Conservation (phyloP, 108 stramenopile genomes). For the Mayamaea pseudoterrestris region DNA sequence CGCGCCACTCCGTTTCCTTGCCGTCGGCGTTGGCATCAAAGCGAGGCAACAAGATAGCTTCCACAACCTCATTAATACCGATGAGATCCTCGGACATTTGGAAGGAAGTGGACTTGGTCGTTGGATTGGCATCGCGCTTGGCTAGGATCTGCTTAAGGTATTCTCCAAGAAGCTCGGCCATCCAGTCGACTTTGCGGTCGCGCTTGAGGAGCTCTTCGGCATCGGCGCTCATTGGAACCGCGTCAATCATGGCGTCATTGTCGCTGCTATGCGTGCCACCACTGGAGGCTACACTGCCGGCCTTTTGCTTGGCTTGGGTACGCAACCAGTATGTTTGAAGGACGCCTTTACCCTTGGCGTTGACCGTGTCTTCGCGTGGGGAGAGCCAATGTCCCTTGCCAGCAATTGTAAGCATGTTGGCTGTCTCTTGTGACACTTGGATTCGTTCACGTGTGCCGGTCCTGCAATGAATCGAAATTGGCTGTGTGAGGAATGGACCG, state of each 20-base stretch:
- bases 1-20: neutral
- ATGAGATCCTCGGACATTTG: neutral
- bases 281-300: neutral
- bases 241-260: neutral
- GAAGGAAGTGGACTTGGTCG: neutral
- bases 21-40: neutral
- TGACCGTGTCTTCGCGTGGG: conserved; percentile 9
- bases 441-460: conserved; percentile 20
- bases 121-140: neutral
- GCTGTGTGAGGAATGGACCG: too few species aligned
- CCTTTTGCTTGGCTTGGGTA: neutral
- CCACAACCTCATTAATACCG: conserved; percentile 1
- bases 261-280: neutral
- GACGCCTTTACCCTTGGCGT: conserved; percentile 30
- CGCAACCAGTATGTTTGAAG: conserved; percentile 6
- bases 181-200: conserved; percentile 1
- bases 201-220: neutral
- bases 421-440: conserved; percentile 26
- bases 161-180: conserved; percentile 1
- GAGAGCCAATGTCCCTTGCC: conserved; percentile 22
- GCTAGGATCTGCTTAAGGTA: conserved; percentile 1
- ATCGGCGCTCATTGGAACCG: neutral
- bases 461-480: too few species aligned
- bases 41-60: neutral
- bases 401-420: conserved; percentile 15